Evolutionary conservation across 2,329 filamentous ascomycete genomes (phyloP), one percentile per base, ranked within the genome.

Genomic region (Diaporthe batatas): DNA sequence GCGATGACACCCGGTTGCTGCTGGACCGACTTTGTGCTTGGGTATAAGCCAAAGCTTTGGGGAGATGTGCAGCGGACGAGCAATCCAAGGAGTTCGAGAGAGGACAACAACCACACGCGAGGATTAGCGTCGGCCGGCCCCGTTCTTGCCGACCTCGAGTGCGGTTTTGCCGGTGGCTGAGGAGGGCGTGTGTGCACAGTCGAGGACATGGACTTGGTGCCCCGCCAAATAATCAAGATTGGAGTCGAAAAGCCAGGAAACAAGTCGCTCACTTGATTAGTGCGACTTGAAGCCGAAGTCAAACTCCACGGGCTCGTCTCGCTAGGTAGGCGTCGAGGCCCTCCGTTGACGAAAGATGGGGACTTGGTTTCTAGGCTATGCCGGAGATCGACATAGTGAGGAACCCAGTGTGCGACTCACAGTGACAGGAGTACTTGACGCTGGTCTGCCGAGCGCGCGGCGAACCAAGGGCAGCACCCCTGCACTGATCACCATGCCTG

Each of bases 41-140:
- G n/a, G 32, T 53, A 67, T 12, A 36, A 29, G 32, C 62, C 62
- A 67, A 6, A 47, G 8, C 14, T 44, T 23, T 70, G 55, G 32
- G 34, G n/a, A 53, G 53, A 42, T 62, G 54, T 57, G 34, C 68
- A 54, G 68, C 62, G 68, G 55, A 25, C 49, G 47, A 34, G 44
- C 11, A 54, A 23, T 42, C 21, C 49, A 14, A 62, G 32, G 57
- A 51, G 32, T 62, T 18, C 47, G 21, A 53, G 29, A 54, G 32
- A 53, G 34, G 23, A 39, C 55, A 39, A 59, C 32, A 34, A 70
- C 49, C 34, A 18, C 55, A 54, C 18, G 44, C 47, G 58, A 62
- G 70, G n/a, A n/a, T n/a, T 57, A 59, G 70, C 58, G 74, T 75
- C 74, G 76, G 68, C 57, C 68, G 74, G 75, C 76, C 72, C 75